Evolutionary conservation across 73 alveolate genomes (phyloP), one percentile per base, ranked within the genome.

Genomic region (Tetrahymena borealis): DNA sequence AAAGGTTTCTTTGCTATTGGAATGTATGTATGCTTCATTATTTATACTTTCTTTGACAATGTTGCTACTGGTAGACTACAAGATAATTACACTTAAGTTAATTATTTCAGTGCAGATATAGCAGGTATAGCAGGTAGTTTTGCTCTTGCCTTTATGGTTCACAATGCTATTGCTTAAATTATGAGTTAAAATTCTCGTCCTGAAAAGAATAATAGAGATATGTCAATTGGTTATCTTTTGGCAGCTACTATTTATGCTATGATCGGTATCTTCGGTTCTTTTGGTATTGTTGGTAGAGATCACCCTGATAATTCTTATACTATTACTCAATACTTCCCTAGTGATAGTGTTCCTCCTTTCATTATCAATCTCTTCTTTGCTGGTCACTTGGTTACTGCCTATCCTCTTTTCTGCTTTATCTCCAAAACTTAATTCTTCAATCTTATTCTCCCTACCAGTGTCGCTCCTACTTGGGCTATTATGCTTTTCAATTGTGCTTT

Each of bases 101-200:
- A 32, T 18, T 93, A 42, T 78, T 93, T 93, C 38, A 79, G 93
- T 85, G 78, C 91, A 32, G 90, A 93, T 33, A 60, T 93, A 7
- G 91, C 78, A 7, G 90, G 78, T 33, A 90, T 92, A 38, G 95
- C 91, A 15, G 95, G 95, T 39, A 40, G 39, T 35, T 93, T 85
- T 79, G 95, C 95, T 28, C 91, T 93, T 39, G 95, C 90, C 11
- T 93, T 93, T 40, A 93, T 93, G 95, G 95, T 93, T 39, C 95
- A 93, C 79, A 93, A 93, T 85, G 78, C 95, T 3, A 90, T 93
- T 79, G 95, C 93, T 4, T 36, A 93, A 85, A 41, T 93, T 90
- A 85, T 93, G 90, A 93, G 91, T 40, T 79, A 93, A 33, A 93
- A 93, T 85, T 38, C 78, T 33, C 77, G 39, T 28, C 90, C 90